phyloP scores from a whole-genome alignment of 768 basidiomycete species.

The Chalciporus chontae region DNA sequence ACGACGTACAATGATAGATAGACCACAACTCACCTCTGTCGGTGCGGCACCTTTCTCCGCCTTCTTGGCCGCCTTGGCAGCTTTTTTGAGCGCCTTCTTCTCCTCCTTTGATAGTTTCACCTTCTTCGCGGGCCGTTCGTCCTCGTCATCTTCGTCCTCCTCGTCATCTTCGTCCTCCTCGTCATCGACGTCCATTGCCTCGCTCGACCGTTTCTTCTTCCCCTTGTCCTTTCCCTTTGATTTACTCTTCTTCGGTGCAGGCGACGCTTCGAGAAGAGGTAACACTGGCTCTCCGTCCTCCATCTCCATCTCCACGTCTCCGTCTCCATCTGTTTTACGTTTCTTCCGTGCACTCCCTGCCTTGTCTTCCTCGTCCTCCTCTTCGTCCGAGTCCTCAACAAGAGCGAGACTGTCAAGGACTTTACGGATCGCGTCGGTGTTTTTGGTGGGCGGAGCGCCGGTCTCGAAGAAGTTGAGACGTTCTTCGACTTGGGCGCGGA shows the following conservation, averaged over 20 bases:
- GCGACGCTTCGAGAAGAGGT: slow-evolving; percentile 54
- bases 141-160: slow-evolving; percentile 33
- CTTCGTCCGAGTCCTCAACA: slow-evolving; percentile 63
- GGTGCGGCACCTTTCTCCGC: slow-evolving; percentile 34
- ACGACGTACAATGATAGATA: background rate
- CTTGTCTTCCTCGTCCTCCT: slow-evolving; percentile 37
- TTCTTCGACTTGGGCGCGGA: slow-evolving; percentile 93
- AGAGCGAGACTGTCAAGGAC: slow-evolving; percentile 76
- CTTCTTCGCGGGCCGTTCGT: slow-evolving; percentile 61
- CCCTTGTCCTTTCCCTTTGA: slow-evolving; percentile 32
- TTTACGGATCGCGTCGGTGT: slow-evolving; percentile 86
- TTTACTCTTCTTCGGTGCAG: slow-evolving; percentile 63
- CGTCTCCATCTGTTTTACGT: background rate
- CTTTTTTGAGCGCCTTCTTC: slow-evolving; percentile 81
- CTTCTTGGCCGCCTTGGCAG: slow-evolving; percentile 64
- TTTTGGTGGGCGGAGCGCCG: slow-evolving; percentile 85
- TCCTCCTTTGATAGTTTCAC: slow-evolving; percentile 79
- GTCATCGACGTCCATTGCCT: slow-evolving; percentile 65
- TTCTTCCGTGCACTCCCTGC: background rate
- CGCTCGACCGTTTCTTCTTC: slow-evolving; percentile 66
- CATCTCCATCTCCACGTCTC: slow-evolving; percentile 41
- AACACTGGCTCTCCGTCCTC: slow-evolving; percentile 41
- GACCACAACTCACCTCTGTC: slow-evolving; percentile 33
- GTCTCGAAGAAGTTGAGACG: slow-evolving; percentile 92
- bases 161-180: slow-evolving; percentile 29